Percentiles rank a stretch among this genome's conserved stretches.
Evolutionary conservation across 179 eudicot species (phyloP).

Genomic region (Drosera spatulata): DNA sequence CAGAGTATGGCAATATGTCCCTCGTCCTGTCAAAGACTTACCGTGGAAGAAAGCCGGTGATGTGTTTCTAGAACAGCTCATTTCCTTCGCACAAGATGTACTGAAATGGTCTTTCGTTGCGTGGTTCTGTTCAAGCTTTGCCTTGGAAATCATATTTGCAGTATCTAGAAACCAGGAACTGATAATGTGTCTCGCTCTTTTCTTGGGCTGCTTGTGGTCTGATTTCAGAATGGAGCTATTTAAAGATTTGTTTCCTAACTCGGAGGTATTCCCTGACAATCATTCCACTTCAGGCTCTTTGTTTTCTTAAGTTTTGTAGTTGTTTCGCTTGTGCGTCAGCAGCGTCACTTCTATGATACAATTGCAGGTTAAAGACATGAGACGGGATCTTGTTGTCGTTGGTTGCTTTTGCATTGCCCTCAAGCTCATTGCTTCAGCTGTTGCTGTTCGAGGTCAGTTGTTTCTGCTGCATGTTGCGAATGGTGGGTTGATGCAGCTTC

Average conservation of each 20-base stretch:
- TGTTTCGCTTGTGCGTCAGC: too few relatives aligned
- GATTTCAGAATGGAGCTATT: conserved; percentile 28
- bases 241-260: conserved; percentile 14
- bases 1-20: neutral
- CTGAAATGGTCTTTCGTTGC: conserved; percentile 30
- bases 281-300: too few relatives aligned
- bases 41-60: conserved; percentile 1
- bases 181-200: conserved; percentile 39
- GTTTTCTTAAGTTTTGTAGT: too few relatives aligned
- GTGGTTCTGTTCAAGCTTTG: conserved; percentile 18
- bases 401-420: conserved; percentile 25
- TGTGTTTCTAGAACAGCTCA: conserved; percentile 4
- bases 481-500: conserved; percentile 51
- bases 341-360: too few relatives aligned
- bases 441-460: conserved; percentile 11
- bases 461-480: conserved; percentile 30
- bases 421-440: conserved; percentile 17
- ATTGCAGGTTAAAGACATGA: conserved; percentile 21
- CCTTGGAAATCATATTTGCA: conserved; percentile 21
- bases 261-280: conserved; percentile 16
- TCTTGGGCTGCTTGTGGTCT: conserved; percentile 27
- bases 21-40: neutral
- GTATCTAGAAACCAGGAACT: conserved; percentile 42
- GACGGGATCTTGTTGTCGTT: conserved; percentile 19
- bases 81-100: conserved; percentile 15